A percentile compares a stretch with the other conserved stretches of the same genome.
Conservation (phyloP, 2,329 filamentous ascomycete genomes). For the Fusarium anguioides region DNA sequence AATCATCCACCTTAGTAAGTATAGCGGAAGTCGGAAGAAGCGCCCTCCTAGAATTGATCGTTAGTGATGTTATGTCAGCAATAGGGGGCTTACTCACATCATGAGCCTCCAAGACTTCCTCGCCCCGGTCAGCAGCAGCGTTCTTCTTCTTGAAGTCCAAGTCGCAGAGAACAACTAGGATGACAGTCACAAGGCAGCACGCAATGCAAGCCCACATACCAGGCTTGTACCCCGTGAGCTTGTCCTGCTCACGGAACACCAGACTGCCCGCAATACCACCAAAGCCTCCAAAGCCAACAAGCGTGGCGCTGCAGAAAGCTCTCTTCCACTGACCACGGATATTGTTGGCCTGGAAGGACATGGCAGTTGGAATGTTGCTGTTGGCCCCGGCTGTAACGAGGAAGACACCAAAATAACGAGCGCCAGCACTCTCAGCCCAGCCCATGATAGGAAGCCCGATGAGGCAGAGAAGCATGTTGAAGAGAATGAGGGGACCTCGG, state of each 20-base stretch:
- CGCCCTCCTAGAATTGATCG: constrained; percentile 40
- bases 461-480: constrained; percentile 73
- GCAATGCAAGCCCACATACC: constrained; percentile 68
- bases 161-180: constrained; percentile 57
- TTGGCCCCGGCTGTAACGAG: constrained; percentile 81
- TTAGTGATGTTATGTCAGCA: constrained; percentile 19
- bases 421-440: constrained; percentile 65
- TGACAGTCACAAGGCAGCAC: constrained; percentile 57
- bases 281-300: constrained; percentile 81
- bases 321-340: constrained; percentile 91
- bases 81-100: constrained; percentile 55
- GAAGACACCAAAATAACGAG: constrained; percentile 81
- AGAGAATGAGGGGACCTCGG: constrained; percentile 73
- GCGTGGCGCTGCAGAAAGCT: constrained; percentile 78
- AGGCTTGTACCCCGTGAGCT: constrained; percentile 62
- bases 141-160: constrained; percentile 59
- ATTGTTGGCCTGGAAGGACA: constrained; percentile 89
- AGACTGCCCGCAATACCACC: constrained; percentile 81
- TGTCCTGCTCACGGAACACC: constrained; percentile 73
- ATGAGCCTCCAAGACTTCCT: constrained; percentile 62
- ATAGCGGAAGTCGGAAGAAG: constrained; percentile 50
- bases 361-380: constrained; percentile 77
- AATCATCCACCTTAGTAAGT: constrained; percentile 44
- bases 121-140: constrained; percentile 62
- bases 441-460: constrained; percentile 80